A percentile compares a stretch with the other conserved stretches of the same genome.
Evolutionary conservation across 2,329 filamentous ascomycete species (phyloP).

Genomic region (Blastomyces gilchristii): DNA sequence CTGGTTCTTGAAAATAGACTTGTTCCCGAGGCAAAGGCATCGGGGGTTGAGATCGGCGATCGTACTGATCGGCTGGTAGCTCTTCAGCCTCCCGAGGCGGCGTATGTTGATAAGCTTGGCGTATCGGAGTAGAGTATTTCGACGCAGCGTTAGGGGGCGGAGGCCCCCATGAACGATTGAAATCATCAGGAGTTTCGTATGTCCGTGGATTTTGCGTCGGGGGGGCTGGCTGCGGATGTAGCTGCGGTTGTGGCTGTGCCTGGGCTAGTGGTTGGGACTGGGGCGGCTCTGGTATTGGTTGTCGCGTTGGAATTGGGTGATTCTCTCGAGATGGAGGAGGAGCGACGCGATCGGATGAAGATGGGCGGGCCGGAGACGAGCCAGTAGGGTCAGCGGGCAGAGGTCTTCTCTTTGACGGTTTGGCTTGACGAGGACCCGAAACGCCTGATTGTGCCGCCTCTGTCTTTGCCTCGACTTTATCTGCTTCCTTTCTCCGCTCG

Average conservation of each 20-base stretch:
- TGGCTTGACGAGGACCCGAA: conserved; percentile 43
- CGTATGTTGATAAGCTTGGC: conserved; percentile 7
- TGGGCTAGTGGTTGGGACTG: not conserved
- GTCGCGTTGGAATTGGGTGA: not conserved
- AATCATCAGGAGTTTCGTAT: conserved; percentile 26
- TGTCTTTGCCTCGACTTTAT: conserved; percentile 27
- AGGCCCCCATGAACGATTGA: conserved; percentile 11
- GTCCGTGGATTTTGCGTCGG: conserved; percentile 16
- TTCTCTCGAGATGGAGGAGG: conserved; percentile 1
- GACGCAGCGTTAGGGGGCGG: not conserved
- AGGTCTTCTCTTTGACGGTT: conserved; percentile 69
- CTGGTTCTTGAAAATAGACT: conserved; percentile 1
- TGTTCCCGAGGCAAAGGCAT: conserved; percentile 10
- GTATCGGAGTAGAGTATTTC: conserved; percentile 1
- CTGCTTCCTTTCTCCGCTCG: conserved; percentile 44
- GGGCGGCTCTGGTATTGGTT: not conserved
- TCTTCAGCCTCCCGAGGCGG: conserved; percentile 10
- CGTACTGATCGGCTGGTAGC: conserved; percentile 2
- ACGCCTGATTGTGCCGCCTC: conserved; percentile 19
- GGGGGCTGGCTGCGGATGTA: conserved; percentile 16
- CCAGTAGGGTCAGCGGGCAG: conserved; percentile 66
- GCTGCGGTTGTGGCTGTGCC: too few species aligned
- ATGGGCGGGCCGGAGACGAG: conserved; percentile 38
- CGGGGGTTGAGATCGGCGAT: not conserved
- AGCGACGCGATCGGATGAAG: conserved; percentile 15